Base-by-base conservation (phyloP, 2,329 filamentous ascomycete genomes). In the Aspergillus sp. region DNA sequence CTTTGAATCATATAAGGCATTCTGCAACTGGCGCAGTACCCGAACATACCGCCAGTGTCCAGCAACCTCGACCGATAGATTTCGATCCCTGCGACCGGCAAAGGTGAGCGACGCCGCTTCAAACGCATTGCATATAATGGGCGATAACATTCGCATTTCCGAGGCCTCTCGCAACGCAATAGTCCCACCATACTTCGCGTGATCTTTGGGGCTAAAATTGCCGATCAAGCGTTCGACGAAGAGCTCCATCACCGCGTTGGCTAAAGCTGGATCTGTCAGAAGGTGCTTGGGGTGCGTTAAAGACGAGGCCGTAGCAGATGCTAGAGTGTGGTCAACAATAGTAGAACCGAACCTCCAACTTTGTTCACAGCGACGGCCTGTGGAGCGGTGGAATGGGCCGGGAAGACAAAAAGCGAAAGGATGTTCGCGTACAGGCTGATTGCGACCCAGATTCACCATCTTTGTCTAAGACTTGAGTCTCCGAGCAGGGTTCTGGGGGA, bases 71-170 rank as follows among this genome's bases (percentile, higher is more conserved):
- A 70, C 54, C 12, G 61, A 52, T 10, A 52, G 64, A 39, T 66
- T 65, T 6, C 61, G 52, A 14, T 69, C 59, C 10, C 61, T 63
- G 52, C 59, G 54, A 10, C 68, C 67, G 36, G 63, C 63, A 49
- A 70, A 69, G 5, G 63, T 68, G 16, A 70, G 49, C 2, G 66
- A 63, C 1, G 67, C 65, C 6, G 68, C 68, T 39, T 67, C 65
- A 26, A 70, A 70, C 0, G 67, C 68, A 20, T 57, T 65, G 12
- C 60, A 60, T 5, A 70, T 52, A 9, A 70, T 57, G 0, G 68
- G 68, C 2, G 68, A 70, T 20, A 66, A 62, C 6, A 70, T 60
- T 18, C 68, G 66, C 65, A 63, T 69, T 2, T 62, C 59, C 10
- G 65, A 63, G 6, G 68, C 68, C 45, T 66, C 61, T 12, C 67